These are phyloP conservation scores for Penicillium goetzii DNA, from an alignment of 495 filamentous ascomycete genomes.

Conservation along the genomic window DNA sequence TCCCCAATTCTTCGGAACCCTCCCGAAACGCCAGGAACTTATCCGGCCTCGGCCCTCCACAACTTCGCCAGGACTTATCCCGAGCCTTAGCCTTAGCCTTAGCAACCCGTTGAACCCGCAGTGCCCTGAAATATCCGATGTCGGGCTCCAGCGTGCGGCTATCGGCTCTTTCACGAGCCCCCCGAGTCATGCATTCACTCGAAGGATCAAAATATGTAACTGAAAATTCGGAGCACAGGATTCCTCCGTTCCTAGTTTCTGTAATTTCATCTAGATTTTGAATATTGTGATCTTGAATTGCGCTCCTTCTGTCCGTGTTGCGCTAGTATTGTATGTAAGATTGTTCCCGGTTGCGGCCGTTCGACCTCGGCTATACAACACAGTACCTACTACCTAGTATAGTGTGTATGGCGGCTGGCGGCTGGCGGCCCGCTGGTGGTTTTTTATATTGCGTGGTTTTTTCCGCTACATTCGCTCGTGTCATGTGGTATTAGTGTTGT, in stretches of 20 bases:
- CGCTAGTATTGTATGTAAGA: background rate
- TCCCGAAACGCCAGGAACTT: background rate
- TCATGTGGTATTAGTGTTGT: background rate
- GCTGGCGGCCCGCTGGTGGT: background rate
- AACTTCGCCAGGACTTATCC: background rate
- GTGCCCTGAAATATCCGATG: background rate
- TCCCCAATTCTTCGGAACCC: background rate
- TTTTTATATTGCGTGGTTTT: background rate
- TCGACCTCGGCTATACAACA: background rate
- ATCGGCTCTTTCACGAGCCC: conserved; percentile 1
- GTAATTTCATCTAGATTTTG: too few species aligned
- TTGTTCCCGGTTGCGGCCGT: background rate
- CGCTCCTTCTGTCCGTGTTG: background rate
- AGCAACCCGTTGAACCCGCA: background rate
- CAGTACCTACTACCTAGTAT: too few species aligned
- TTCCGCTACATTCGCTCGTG: too few species aligned
- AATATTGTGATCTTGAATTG: too few species aligned
- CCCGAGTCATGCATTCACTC: background rate
- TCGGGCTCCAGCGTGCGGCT: background rate
- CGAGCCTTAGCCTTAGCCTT: background rate
- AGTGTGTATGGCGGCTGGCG: too few species aligned
- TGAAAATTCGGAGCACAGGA: background rate
- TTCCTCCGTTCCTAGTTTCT: background rate
- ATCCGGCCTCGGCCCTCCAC: background rate
- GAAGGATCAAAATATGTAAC: background rate